Percentiles rank a stretch among this genome's conserved stretches.
These are phyloP conservation scores for Sedum album DNA, from an alignment of 164 flowering plant genomes.

Conservation along the genomic window DNA sequence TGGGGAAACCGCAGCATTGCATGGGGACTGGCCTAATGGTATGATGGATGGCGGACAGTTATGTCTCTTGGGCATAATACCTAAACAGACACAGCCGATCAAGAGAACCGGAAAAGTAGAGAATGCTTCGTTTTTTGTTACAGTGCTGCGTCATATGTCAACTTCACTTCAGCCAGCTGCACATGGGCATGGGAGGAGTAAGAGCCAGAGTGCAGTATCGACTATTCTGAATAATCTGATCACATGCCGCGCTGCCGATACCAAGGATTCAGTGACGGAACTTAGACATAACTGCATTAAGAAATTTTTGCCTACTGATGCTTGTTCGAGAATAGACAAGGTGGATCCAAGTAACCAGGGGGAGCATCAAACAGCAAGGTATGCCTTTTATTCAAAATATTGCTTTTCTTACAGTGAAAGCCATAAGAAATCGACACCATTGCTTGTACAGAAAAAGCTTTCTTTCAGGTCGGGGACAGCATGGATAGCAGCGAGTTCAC, in stretches of 20 bases:
- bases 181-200: constrained; percentile 11
- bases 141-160: not conserved
- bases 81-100: not conserved
- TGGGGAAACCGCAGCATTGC: no score
- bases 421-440: not conserved
- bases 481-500: not conserved
- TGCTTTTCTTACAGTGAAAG: no score
- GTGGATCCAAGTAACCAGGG: constrained; percentile 20
- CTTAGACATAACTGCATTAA: constrained; percentile 13
- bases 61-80: not conserved
- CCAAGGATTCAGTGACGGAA: constrained; percentile 33
- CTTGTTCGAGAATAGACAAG: not conserved
- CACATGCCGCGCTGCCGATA: constrained; percentile 37
- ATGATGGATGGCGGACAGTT: not conserved
- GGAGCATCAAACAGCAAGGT: constrained; percentile 19
- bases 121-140: not conserved
- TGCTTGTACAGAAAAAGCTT: not conserved
- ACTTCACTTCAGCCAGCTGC: not conserved
- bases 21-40: no score
- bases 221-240: constrained; percentile 35
- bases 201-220: constrained; percentile 28
- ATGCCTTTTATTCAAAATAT: no score
- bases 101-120: not conserved
- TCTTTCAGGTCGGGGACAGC: not conserved
- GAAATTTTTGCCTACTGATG: not conserved